phyloP scores from a whole-genome alignment of 345 rosid genomes.

The Bruguiera gymnorhiza region DNA sequence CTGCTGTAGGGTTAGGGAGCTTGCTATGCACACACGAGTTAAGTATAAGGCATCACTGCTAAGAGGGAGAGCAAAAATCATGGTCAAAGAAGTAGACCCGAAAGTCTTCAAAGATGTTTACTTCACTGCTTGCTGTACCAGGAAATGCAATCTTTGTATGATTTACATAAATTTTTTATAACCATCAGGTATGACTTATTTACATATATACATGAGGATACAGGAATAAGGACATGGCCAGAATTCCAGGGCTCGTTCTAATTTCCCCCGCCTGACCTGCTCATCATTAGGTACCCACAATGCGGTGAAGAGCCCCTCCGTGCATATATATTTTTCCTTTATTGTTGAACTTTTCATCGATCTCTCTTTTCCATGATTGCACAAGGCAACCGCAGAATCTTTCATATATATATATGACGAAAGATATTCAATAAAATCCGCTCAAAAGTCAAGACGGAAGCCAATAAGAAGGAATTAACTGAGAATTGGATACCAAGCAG shows the following conservation, averaged over 20 bases:
- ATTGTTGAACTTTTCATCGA: conserved; percentile 1
- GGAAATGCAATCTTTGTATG: not conserved
- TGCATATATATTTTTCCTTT: conserved; percentile 7
- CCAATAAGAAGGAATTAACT: conserved; percentile 6
- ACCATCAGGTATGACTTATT: no score
- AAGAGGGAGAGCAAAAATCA: no score
- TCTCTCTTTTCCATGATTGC: conserved; percentile 19
- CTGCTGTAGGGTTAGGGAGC: conserved; percentile 6
- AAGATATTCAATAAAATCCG: not conserved
- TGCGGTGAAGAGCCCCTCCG: not conserved
- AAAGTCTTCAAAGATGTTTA: no score
- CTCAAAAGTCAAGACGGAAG: conserved; percentile 16
- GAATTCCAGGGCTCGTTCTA: not conserved
- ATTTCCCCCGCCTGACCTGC: no score
- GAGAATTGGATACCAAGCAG: not conserved
- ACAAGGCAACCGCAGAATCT: conserved; percentile 25
- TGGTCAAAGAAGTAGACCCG: no score
- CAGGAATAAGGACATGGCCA: not conserved
- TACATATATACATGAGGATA: no score
- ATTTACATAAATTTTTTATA: not conserved
- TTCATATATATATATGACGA: not conserved
- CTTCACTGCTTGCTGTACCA: not conserved
- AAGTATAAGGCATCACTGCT: no score
- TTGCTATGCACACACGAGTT: no score
- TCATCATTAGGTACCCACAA: not conserved